These are phyloP conservation scores for Fusarium floridanum DNA, from an alignment of 2,329 filamentous ascomycete genomes.

Conservation along the genomic window DNA sequence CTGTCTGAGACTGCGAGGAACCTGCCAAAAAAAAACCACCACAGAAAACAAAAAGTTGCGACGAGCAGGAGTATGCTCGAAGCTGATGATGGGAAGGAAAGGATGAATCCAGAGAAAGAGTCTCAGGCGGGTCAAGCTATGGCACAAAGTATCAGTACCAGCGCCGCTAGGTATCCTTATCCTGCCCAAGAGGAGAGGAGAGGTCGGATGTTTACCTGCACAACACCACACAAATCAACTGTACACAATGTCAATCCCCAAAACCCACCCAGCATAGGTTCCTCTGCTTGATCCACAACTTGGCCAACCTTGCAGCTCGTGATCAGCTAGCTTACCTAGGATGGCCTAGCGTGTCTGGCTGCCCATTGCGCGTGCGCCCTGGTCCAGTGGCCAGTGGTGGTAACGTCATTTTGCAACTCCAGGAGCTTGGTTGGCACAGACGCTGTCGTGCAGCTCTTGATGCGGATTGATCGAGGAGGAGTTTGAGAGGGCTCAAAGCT, in stretches of 20 bases:
- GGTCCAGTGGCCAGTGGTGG: constrained; percentile 26
- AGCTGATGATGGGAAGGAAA: constrained; percentile 8
- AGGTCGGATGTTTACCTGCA: constrained; percentile 16
- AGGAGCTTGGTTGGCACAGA: constrained; percentile 34
- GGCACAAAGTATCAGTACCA: constrained; percentile 16
- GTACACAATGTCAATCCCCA: constrained; percentile 13
- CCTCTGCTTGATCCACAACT: constrained; percentile 34
- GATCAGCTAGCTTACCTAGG: constrained; percentile 36
- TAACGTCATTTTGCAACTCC: constrained; percentile 43
- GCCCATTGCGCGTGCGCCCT: constrained; percentile 39
- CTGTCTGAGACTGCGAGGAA: constrained; percentile 23
- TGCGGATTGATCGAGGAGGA: constrained; percentile 22
- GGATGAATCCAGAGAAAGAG: background rate
- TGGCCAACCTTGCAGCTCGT: constrained; percentile 41
- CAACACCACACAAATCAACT: constrained; percentile 18
- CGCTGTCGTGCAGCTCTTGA: constrained; percentile 25
- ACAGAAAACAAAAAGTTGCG: background rate
- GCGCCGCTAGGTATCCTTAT: constrained; percentile 4
- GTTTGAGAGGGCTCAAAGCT: background rate
- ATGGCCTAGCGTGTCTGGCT: constrained; percentile 38
- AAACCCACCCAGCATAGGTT: constrained; percentile 18
- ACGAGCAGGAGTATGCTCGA: constrained; percentile 10
- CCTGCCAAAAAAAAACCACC: constrained; percentile 29
- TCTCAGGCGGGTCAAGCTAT: constrained; percentile 2
- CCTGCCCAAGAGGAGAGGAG: constrained; percentile 3